Evolutionary conservation across 495 filamentous ascomycete species (phyloP).

Genomic region (Xylaria castorea): DNA sequence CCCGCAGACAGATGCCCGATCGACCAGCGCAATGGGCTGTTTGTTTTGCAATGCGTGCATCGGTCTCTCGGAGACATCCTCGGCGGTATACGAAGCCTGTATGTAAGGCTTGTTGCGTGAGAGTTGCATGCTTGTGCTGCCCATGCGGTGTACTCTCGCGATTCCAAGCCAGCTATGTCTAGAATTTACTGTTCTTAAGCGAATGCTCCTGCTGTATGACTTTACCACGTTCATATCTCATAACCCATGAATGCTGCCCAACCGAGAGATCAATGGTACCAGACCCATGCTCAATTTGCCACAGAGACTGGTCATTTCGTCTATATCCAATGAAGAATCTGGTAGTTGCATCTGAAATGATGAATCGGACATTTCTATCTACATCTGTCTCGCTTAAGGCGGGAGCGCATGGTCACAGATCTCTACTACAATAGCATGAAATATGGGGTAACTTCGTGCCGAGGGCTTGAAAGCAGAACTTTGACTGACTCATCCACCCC

Average conservation of each 20-base stretch:
- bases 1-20: slow-evolving; percentile 3
- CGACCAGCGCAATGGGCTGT: not conserved
- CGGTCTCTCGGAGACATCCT: slow-evolving; percentile 11
- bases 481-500: not conserved
- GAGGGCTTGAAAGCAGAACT: not conserved
- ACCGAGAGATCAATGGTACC: not conserved
- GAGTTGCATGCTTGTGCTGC: slow-evolving; percentile 8
- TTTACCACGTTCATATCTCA: slow-evolving; percentile 7
- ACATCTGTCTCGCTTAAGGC: slow-evolving; percentile 5
- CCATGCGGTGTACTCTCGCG: slow-evolving; percentile 10
- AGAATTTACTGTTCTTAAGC: not conserved
- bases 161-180: slow-evolving; percentile 5
- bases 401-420: slow-evolving; percentile 9
- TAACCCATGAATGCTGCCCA: not conserved
- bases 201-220: slow-evolving; percentile 12
- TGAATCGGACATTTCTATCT: slow-evolving; percentile 12
- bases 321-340: not conserved
- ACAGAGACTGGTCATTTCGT: slow-evolving; percentile 2
- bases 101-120: slow-evolving; percentile 13
- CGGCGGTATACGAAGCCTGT: slow-evolving; percentile 6
- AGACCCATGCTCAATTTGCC: slow-evolving; percentile 1
- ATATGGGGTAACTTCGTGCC: not conserved
- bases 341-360: not conserved
- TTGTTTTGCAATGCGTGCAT: slow-evolving; percentile 4
- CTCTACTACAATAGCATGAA: not conserved